Evolutionary conservation across 2,329 filamentous ascomycete species (phyloP), one percentile per base, ranked within the genome.

Genomic region (Ophiostoma sp.): DNA sequence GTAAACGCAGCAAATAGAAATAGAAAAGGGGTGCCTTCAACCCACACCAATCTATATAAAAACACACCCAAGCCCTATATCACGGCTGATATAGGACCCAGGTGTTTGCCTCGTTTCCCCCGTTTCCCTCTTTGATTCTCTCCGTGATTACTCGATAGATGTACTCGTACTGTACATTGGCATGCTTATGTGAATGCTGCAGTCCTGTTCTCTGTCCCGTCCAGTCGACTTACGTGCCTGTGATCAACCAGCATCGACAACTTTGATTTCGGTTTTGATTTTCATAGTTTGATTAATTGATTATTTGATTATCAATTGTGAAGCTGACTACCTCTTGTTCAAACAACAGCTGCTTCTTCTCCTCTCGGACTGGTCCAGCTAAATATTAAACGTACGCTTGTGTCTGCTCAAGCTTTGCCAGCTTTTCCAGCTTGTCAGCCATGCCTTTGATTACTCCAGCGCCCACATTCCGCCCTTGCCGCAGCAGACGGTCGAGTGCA

Each of bases 61-160:
- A 18, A 58, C 55, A 62, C 66, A 64, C 44, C 66, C 66, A 47
- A 38, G 63, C n/a, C 27, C 18, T 42, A 44, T 47, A 64, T 44
- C 55, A 60, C 27, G 38, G 11, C 8, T 38, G 11, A 60, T 60
- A 60, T 60, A 60, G 55, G 55, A 9, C 11, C 12, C 55, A 38
- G 27, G 55, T 18, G 55, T 38, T 40, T 60, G 55, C 55, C 27
- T 27, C 11, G 55, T 38, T 38, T 52, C 49, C 49, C 45, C 45
- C 12, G 6, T 49, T 49, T 4, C 49, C 49, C 14, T 60, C 38
- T 11, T 38, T 60, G 55, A n/a, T n/a, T 18, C 27, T 38, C 52
- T 52, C 49, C 27, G 52, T 58, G 52, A 58, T 58, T 58, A 7
- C 52, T 58, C 27, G 27, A 44, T 44, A 12, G 42, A 44, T 38